phyloP scores from a whole-genome alignment of 345 rosid genomes.

The Dimocarpus longan region DNA sequence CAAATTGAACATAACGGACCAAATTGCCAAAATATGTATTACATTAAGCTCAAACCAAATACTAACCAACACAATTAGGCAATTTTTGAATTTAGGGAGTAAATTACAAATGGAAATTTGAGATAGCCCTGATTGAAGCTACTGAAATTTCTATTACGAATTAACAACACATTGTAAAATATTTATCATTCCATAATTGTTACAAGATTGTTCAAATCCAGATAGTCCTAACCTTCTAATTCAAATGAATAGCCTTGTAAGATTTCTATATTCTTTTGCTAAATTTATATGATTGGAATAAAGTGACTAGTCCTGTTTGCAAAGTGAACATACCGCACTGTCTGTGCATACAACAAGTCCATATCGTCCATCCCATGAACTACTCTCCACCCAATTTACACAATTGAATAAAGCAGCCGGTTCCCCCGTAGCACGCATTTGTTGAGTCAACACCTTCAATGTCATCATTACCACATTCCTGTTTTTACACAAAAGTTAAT shows the following conservation, averaged over 20 bases:
- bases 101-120: too few relatives aligned
- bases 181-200: not conserved
- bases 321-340: constrained; percentile 70
- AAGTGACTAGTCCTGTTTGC: not conserved
- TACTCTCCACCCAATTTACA: constrained; percentile 98
- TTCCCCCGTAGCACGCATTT: constrained; percentile 87
- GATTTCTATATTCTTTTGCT: not conserved
- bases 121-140: not conserved
- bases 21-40: not conserved
- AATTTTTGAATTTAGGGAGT: not conserved
- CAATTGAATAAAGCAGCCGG: constrained; percentile 69
- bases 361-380: constrained; percentile 94
- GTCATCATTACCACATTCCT: constrained; percentile 90
- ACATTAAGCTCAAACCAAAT: not conserved
- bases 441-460: constrained; percentile 97
- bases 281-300: not conserved
- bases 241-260: not conserved
- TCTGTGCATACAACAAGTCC: constrained; percentile 95
- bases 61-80: not conserved
- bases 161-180: not conserved
- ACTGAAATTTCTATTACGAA: not conserved
- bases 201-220: not conserved
- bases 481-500: constrained; percentile 8
- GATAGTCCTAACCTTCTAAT: not conserved
- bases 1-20: constrained; percentile 1